phyloP scores from a whole-genome alignment of 345 rosid species.

The Arabis alpina region DNA sequence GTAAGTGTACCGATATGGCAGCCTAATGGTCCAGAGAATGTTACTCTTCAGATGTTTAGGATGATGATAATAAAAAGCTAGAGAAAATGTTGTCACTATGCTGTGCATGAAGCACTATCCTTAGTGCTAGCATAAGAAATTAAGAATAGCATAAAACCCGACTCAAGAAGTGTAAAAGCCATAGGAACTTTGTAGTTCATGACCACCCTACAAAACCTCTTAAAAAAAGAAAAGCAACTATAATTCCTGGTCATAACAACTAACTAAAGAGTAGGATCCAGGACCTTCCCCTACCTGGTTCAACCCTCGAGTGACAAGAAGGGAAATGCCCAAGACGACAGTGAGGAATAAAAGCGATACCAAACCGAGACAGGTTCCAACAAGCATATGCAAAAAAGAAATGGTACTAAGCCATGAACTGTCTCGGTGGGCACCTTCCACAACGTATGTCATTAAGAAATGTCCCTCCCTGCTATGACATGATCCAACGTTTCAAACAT shows the following conservation, averaged over 20 bases:
- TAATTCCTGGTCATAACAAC: background rate
- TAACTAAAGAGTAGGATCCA: conserved; percentile 27
- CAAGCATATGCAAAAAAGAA: conserved; percentile 38
- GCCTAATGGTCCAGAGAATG: background rate
- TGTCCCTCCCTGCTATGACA: conserved; percentile 58
- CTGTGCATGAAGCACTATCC: conserved; percentile 2
- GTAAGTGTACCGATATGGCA: background rate
- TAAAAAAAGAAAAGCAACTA: background rate
- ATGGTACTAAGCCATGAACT: conserved; percentile 43
- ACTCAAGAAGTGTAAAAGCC: background rate
- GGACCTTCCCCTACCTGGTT: conserved; percentile 46
- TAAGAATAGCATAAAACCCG: background rate
- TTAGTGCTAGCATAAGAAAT: background rate
- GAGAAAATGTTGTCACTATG: background rate
- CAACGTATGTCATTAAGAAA: conserved; percentile 46
- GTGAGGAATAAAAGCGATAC: conserved; percentile 40
- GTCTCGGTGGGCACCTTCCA: conserved; percentile 53
- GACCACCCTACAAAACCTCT: background rate
- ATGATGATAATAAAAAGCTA: background rate
- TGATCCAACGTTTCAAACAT: conserved; percentile 42
- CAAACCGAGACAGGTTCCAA: conserved; percentile 50
- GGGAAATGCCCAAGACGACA: conserved; percentile 32
- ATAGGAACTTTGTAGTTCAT: background rate
- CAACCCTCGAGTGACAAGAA: conserved; percentile 46
- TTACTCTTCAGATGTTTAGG: background rate